Percentiles rank a stretch among this genome's conserved stretches.
phyloP scores from a whole-genome alignment of 306 rosid species.

The Acacia melanoxylon region DNA sequence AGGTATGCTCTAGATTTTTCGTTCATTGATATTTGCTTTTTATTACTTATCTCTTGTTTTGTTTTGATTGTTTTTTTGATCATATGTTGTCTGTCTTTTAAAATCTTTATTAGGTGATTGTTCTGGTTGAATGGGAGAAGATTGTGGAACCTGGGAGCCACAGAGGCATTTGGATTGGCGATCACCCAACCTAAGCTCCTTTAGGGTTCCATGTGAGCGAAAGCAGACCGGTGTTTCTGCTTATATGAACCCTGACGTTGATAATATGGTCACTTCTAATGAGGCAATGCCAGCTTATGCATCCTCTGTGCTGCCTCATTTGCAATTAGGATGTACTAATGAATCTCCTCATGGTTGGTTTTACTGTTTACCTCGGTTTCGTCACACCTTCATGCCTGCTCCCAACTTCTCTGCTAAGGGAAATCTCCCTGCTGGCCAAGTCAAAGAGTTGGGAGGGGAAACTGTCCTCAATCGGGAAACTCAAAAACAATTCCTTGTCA shows the following conservation, averaged over 20 bases:
- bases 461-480: conserved; percentile 31
- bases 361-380: conserved; percentile 63
- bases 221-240: conserved; percentile 48
- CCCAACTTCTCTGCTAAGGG: conserved; percentile 33
- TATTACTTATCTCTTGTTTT: neutral
- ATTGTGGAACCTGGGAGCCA: conserved; percentile 56
- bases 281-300: conserved; percentile 41
- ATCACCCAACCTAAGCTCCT: conserved; percentile 48
- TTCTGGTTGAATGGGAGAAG: conserved; percentile 77
- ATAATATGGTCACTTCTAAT: conserved; percentile 34
- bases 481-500: conserved; percentile 65
- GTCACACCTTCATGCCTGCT: conserved; percentile 51
- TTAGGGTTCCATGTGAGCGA: conserved; percentile 48
- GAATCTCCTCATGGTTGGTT: conserved; percentile 81
- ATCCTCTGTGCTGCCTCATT: conserved; percentile 47
- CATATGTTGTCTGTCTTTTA: neutral
- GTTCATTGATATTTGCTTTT: neutral
- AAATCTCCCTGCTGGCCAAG: conserved; percentile 27
- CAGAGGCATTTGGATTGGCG: conserved; percentile 55
- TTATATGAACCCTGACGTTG: conserved; percentile 38
- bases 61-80: neutral
- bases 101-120: conserved; percentile 51
- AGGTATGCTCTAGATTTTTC: conserved; percentile 50
- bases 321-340: conserved; percentile 46
- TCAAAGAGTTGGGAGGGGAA: conserved; percentile 35